Base-by-base conservation (phyloP, 306 rosid species). In the Alnus rubra region DNA sequence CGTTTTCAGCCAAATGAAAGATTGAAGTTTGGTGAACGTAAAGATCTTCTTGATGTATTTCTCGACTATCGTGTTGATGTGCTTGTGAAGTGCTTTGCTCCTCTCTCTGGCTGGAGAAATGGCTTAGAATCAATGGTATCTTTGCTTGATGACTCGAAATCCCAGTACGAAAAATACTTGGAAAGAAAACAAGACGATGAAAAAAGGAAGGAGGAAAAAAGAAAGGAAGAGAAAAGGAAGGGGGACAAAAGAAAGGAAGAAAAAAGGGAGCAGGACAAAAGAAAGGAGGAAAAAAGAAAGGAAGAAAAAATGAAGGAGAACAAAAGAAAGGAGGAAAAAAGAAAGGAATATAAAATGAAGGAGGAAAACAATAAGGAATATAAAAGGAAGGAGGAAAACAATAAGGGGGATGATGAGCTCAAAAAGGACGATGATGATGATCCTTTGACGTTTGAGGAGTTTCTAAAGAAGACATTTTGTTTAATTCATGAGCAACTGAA, bases 391-490 rank as follows among this genome's bases (percentile, higher is more conserved):
- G 28, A 23, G 28, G 28, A 23, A 23, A 23, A 23, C 28, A 23
- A 23, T 23, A 23, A 23, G 28, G 28, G 28, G 28, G 28, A 23
- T 23, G 28, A 23, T 23, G 28, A 23, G 28, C 28, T 23, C 28
- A 23, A 23, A 16, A 45, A 69, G 18, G 58, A 28, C 2, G 28
- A 39, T 18, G 51, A 45, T 19, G 59, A 65, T 15, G 48, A 7
- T 65, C 69, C 73, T 71, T 1, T 71, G 81, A 78, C 85, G 3
- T 60, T 87, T 19, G 84, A 80, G 67, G 71, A 84, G 53, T 87
- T 54, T 77, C 48, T 84, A 30, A 75, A n/a, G 82, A 30, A 69
- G 6, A 81, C 10, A 8, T 83, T 86, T 28, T 19, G 37, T 28
- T 51, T 4, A 53, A 52, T 83, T 7, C 45, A 23, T 19, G 65